These are phyloP conservation scores for Tulasnella sp. DNA, from an alignment of 768 basidiomycete species.

Conservation along the genomic window DNA sequence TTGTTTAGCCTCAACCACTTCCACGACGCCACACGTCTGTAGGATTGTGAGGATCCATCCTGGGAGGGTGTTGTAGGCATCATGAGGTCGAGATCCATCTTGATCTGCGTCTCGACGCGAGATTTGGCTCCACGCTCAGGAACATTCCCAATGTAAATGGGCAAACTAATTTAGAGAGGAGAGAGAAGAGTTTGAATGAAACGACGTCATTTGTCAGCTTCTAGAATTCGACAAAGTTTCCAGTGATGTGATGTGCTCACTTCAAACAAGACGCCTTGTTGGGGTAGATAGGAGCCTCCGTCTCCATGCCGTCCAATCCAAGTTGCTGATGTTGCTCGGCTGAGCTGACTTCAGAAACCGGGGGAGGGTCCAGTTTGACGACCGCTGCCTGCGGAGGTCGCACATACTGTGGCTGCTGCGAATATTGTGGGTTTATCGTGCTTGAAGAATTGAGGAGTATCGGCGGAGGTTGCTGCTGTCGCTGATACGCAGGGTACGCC, in stretches of 20 bases:
- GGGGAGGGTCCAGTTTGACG: too few species aligned
- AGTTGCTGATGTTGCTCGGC: background rate
- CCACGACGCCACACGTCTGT: conserved; percentile 82
- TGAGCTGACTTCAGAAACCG: background rate
- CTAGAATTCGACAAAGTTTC: background rate
- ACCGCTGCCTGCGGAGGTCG: too few species aligned
- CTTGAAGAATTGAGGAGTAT: background rate
- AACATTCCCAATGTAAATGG: conserved; percentile 75
- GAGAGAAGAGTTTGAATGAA: background rate
- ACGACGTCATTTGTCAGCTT: too few species aligned
- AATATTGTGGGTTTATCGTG: too few species aligned
- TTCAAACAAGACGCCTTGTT: conserved; percentile 8
- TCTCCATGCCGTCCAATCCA: background rate
- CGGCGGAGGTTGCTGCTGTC: background rate
- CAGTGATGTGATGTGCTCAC: background rate
- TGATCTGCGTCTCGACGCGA: conserved; percentile 90
- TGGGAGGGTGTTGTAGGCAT: conserved; percentile 9
- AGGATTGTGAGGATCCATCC: conserved; percentile 30
- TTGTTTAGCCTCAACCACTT: conserved; percentile 74
- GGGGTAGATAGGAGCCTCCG: conserved; percentile 2
- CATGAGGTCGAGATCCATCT: conserved; percentile 66
- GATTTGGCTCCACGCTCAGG: conserved; percentile 79
- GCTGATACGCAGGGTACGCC: background rate
- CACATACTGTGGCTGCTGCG: too few species aligned
- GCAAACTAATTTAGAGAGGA: conserved; percentile 41